Conservation (phyloP, 164 flowering plant genomes). For the Vitis labrusca region DNA sequence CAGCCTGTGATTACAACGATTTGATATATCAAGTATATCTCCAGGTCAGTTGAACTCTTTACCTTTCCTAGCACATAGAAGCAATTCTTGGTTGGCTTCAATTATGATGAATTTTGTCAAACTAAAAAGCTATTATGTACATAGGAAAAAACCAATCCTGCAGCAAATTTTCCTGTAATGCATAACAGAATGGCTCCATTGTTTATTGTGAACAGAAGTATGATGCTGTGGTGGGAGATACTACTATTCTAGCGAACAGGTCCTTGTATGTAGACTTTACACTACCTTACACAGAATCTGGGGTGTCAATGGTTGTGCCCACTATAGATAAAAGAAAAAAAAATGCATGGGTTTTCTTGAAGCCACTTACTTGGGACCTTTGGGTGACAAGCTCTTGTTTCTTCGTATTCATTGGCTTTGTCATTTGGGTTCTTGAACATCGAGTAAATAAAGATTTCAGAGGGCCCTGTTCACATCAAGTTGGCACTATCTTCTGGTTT, state of each 20-base stretch:
- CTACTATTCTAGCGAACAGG: conserved; percentile 24
- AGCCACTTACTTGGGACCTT: conserved; percentile 21
- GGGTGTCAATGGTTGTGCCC: conserved; percentile 20
- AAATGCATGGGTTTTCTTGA: conserved; percentile 27
- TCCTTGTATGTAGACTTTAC: conserved; percentile 24
- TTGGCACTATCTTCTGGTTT: conserved; percentile 24
- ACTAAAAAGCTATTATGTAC: too few relatives aligned
- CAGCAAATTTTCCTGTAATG: not conserved
- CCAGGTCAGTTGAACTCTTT: not conserved
- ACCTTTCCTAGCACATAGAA: too few relatives aligned
- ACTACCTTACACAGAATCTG: conserved; percentile 29
- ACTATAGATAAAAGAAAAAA: not conserved
- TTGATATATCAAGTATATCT: not conserved
- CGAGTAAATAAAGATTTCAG: conserved; percentile 13
- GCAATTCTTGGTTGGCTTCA: too few relatives aligned
- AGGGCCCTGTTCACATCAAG: conserved; percentile 15
- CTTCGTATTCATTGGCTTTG: conserved; percentile 14
- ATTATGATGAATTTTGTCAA: too few relatives aligned
- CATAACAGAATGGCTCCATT: too few relatives aligned
- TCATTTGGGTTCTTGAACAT: conserved; percentile 33
- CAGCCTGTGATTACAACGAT: conserved; percentile 10
- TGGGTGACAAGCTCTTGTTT: conserved; percentile 12
- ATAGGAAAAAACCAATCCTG: too few relatives aligned
- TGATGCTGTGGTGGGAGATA: conserved; percentile 32
- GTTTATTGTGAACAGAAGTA: conserved; percentile 9